Evolutionary conservation across 106 monocot species (phyloP).

Genomic region (Dendrobium chrysotoxum): DNA sequence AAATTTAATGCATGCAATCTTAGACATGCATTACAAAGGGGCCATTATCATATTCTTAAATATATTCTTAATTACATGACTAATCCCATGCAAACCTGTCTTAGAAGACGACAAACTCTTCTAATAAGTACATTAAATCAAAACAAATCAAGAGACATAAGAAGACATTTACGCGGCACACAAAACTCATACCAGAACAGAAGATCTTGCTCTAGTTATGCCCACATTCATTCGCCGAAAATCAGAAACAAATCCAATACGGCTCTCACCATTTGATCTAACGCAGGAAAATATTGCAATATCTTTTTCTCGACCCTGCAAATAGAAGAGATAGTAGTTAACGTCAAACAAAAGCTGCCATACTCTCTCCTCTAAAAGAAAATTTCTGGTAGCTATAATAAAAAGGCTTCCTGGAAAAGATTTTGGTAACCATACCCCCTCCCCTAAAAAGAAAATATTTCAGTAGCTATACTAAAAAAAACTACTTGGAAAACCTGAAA

Average conservation of each 20-base stretch:
- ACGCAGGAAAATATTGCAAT: conserved; percentile 97
- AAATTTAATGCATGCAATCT: not conserved
- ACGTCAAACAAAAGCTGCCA: not conserved
- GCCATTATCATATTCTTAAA: not conserved
- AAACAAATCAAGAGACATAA: not conserved
- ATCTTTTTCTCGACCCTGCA: conserved; percentile 87
- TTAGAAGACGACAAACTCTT: not conserved
- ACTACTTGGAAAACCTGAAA: not conserved
- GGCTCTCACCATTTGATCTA: conserved; percentile 55
- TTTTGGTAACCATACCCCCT: too few relatives aligned
- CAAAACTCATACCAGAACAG: conserved; percentile 55
- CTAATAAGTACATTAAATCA: not conserved
- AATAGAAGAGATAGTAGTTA: not conserved
- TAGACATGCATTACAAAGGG: too few relatives aligned
- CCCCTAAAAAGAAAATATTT: not conserved
- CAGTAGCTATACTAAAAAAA: not conserved
- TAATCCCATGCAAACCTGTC: not conserved
- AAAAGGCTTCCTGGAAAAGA: too few relatives aligned
- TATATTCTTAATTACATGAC: not conserved
- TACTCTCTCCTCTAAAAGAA: too few relatives aligned
- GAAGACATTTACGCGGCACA: not conserved
- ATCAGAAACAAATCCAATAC: conserved; percentile 92
- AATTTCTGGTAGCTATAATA: not conserved
- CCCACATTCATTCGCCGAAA: conserved; percentile 95
- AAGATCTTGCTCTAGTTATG: conserved; percentile 86